Evolutionary conservation across 805 yeast species (phyloP).

Genomic region (Candida stauntonica): DNA sequence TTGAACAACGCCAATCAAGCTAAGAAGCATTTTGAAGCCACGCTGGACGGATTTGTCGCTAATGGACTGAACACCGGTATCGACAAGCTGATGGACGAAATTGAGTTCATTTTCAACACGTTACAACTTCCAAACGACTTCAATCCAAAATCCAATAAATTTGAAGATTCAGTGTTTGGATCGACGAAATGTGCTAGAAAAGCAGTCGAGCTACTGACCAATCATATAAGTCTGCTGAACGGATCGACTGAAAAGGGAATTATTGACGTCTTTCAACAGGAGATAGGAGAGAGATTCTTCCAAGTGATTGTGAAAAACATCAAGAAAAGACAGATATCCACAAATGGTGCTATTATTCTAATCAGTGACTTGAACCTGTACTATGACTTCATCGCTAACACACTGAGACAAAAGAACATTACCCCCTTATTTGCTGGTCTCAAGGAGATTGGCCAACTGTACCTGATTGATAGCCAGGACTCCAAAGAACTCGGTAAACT

Average conservation of each 20-base stretch:
- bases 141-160: slow-evolving; percentile 37
- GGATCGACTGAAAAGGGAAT: slow-evolving; percentile 86
- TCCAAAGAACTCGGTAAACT: slow-evolving; percentile 81
- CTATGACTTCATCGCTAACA: slow-evolving; percentile 61
- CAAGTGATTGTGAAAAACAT: slow-evolving; percentile 70
- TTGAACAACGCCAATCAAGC: slow-evolving; percentile 71
- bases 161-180: slow-evolving; percentile 29
- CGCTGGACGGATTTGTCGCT: slow-evolving; percentile 85
- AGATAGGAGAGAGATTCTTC: slow-evolving; percentile 84
- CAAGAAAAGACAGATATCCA: slow-evolving; percentile 68
- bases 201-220: slow-evolving; percentile 56
- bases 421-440: slow-evolving; percentile 74
- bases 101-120: slow-evolving; percentile 55
- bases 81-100: slow-evolving; percentile 79
- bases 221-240: slow-evolving; percentile 67
- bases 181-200: slow-evolving; percentile 65
- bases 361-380: slow-evolving; percentile 79
- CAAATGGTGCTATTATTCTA: slow-evolving; percentile 75
- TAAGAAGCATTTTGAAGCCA: slow-evolving; percentile 75
- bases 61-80: slow-evolving; percentile 91
- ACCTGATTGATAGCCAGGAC: slow-evolving; percentile 64
- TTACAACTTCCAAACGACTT: slow-evolving; percentile 59
- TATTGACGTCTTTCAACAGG: slow-evolving; percentile 90
- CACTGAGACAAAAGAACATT: slow-evolving; percentile 60
- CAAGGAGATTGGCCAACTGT: slow-evolving; percentile 81